Conservation (phyloP, 345 rosid genomes). For the Eucalyptus guilfoylei region DNA sequence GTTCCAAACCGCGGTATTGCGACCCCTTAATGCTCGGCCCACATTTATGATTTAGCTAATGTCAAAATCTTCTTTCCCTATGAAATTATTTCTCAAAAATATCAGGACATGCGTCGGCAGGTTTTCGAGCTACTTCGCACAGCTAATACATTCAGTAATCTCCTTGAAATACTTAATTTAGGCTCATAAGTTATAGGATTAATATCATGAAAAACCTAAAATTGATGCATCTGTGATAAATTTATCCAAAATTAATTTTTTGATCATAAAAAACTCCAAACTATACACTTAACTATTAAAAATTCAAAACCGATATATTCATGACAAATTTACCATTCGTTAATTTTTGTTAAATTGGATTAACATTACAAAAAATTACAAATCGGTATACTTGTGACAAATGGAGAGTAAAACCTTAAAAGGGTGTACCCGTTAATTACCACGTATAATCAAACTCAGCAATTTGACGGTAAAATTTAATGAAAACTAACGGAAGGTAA, state of each 20-base stretch:
- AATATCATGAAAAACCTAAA: fast-evolving
- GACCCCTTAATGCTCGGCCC: neutral
- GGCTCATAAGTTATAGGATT: fast-evolving
- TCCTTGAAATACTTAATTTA: neutral
- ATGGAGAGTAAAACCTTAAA: fast-evolving
- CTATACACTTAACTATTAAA: fast-evolving
- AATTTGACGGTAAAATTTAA: fast-evolving
- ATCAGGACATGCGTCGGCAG: neutral
- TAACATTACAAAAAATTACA: too few relatives aligned
- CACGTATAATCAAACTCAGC: fast-evolving
- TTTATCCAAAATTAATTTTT: too few relatives aligned
- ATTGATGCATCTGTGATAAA: too few relatives aligned
- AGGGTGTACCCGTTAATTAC: fast-evolving
- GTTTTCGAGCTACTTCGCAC: neutral
- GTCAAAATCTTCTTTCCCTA: neutral
- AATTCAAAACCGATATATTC: fast-evolving
- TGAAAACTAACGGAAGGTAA: fast-evolving
- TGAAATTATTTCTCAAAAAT: neutral
- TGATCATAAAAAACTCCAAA: fast-evolving
- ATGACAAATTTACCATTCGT: fast-evolving
- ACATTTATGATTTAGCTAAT: neutral
- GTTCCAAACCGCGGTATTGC: neutral
- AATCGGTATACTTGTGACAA: fast-evolving
- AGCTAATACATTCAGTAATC: neutral
- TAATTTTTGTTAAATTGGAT: fast-evolving